These are phyloP conservation scores for Pseudocercospora fuligena DNA, from an alignment of 2,329 filamentous ascomycete genomes.

Conservation along the genomic window DNA sequence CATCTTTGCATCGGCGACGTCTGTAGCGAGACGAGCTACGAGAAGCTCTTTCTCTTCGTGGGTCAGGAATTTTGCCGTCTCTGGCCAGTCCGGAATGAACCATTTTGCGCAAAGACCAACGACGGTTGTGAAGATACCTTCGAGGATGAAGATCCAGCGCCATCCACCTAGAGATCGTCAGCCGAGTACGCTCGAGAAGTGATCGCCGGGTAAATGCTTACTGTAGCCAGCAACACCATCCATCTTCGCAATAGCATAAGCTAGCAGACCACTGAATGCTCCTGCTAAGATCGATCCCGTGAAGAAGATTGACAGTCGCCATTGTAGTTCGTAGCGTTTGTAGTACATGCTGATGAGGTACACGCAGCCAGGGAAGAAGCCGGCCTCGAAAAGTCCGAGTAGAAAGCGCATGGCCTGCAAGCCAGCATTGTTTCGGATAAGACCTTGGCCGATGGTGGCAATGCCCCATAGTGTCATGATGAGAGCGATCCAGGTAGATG, in stretches of 20 bases:
- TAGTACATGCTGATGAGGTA: constrained; percentile 34
- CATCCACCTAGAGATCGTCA: background rate
- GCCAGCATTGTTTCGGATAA: constrained; percentile 22
- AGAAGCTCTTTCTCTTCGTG: constrained; percentile 60
- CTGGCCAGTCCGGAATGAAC: constrained; percentile 57
- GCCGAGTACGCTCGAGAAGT: background rate
- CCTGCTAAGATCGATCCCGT: constrained; percentile 45
- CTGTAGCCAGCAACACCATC: constrained; percentile 46
- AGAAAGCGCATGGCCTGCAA: constrained; percentile 51
- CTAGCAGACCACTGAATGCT: constrained; percentile 31
- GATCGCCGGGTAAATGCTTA: constrained; percentile 46
- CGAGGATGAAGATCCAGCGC: constrained; percentile 67
- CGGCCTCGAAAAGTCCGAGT: constrained; percentile 73
- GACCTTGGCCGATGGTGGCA: constrained; percentile 50
- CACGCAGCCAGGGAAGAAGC: constrained; percentile 58
- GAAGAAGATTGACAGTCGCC: constrained; percentile 29
- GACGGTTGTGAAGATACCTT: constrained; percentile 61
- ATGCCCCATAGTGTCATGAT: constrained; percentile 61
- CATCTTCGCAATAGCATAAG: constrained; percentile 52
- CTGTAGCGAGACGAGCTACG: constrained; percentile 55
- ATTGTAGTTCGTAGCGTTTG: constrained; percentile 29
- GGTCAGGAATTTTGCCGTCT: constrained; percentile 56
- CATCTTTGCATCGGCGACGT: constrained; percentile 55
- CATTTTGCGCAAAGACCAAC: constrained; percentile 54
- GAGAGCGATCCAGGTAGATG: constrained; percentile 48